Percentiles rank a stretch among this genome's conserved stretches.
phyloP scores from a whole-genome alignment of 2,329 filamentous ascomycete species.

The Ceratocystis alfenasii region DNA sequence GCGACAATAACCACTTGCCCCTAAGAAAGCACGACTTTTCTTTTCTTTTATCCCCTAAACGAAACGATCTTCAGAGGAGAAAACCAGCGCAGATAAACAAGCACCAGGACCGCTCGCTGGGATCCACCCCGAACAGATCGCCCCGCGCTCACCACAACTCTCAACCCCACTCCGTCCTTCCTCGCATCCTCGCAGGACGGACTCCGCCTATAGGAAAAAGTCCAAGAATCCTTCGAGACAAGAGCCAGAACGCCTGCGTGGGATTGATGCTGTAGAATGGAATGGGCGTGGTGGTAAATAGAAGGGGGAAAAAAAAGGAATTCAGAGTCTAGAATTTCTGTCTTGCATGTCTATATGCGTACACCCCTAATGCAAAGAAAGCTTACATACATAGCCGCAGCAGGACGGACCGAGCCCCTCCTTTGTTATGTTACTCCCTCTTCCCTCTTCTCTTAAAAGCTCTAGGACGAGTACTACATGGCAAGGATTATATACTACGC shows the following conservation, averaged over 20 bases:
- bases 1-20: too few species aligned
- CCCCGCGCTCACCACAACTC: background rate
- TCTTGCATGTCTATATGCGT: background rate
- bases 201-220: slow-evolving; percentile 3
- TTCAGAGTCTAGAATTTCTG: background rate
- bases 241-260: background rate
- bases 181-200: background rate
- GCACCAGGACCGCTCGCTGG: background rate
- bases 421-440: too few species aligned
- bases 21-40: background rate
- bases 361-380: background rate
- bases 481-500: background rate
- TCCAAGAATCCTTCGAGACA: background rate
- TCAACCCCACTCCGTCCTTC: slow-evolving; percentile 3
- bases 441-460: background rate
- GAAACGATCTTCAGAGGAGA: background rate
- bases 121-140: slow-evolving; percentile 7
- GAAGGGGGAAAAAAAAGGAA: background rate
- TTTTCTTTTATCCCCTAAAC: background rate
- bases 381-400: background rate
- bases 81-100: slow-evolving; percentile 8
- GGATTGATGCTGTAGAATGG: background rate
- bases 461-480: background rate
- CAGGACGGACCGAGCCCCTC: too few species aligned
- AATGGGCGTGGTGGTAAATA: background rate